Percentiles rank a stretch among this genome's conserved stretches.
Evolutionary conservation across 345 rosid genomes (phyloP).

Genomic region (Dimocarpus longan): DNA sequence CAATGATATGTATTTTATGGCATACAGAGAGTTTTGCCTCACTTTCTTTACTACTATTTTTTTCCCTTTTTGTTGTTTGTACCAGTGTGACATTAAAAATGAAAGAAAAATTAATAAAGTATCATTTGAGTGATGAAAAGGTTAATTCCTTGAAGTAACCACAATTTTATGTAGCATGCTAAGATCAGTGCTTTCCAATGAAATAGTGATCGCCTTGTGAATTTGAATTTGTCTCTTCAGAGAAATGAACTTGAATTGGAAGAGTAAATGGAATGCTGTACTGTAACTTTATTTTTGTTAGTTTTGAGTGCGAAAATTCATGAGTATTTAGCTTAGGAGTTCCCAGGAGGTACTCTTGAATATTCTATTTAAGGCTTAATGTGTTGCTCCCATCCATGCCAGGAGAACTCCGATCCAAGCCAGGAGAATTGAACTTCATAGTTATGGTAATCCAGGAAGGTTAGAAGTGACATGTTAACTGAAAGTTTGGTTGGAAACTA

Average conservation of each 20-base stretch:
- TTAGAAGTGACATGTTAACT: slow-evolving; percentile 8
- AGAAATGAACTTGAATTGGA: neutral
- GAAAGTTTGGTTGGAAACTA: slow-evolving; percentile 1
- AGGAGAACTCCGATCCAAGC: neutral
- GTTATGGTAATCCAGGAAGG: neutral
- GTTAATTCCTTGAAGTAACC: slow-evolving; percentile 2
- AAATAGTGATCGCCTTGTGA: neutral
- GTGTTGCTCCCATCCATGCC: neutral
- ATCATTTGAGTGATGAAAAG: slow-evolving; percentile 14
- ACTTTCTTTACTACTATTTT: neutral
- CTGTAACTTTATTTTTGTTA: neutral
- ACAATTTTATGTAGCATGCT: neutral
- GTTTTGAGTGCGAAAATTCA: neutral
- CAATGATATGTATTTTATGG: slow-evolving; percentile 22
- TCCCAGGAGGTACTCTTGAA: neutral
- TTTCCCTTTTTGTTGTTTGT: neutral
- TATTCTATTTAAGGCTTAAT: neutral
- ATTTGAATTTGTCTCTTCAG: neutral
- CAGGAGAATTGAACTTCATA: neutral
- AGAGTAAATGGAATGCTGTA: neutral
- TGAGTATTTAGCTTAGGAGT: neutral
- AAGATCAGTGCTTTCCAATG: neutral
- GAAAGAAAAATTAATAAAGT: slow-evolving; percentile 10
- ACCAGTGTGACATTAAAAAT: slow-evolving; percentile 9
- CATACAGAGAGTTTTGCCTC: slow-evolving; percentile 12